Base-by-base conservation (phyloP, 2,329 filamentous ascomycete species). In the Fusarium sp. region DNA sequence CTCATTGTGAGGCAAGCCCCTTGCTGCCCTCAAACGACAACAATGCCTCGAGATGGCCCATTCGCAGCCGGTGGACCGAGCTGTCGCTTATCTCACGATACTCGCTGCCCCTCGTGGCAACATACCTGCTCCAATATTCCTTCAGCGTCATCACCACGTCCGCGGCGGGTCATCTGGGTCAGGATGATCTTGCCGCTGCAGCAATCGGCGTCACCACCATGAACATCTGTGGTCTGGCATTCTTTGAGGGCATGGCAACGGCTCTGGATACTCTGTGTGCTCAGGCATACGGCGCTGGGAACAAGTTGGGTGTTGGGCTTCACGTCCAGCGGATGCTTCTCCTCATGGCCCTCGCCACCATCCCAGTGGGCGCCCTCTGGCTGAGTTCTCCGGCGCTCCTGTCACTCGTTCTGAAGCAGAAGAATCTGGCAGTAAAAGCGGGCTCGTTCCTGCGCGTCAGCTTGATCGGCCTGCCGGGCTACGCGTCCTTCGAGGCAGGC, bases 101-200 rank as follows among this genome's bases (percentile, higher is more conserved):
- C 16, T 87, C 86, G 0, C 67, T 85, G 2, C 88, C 88, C 8
- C 80, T 89, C 23, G 85, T 87, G 60, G 80, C 85, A n/a, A 89
- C 88, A 1, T 89, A 88, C 70, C 78, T 89, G 1, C 81, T 90
- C 6, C 87, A 89, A 71, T 89, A 89, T 73, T 87, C 84, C 9
- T 88, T 87, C 73, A 87, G 81, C 63, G 80, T 89, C 37, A 85
- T 88, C 64, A 87, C 86, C 2, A 87, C 87, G 25, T 84, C 88
- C 43, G 85, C 87, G 1, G 87, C 87, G 0, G 88, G 88, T 1
- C 87, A 87, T 74, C 83, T 90, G 10, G 84, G 87, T 23, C 86
- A 86, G 4, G 84, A 87, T 73, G 88, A 88, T 67, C 78, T 90
- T 11, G 88, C 86, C 1, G 88, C 88, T 0, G 87, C 88, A 0